Evolutionary conservation across 2,329 filamentous ascomycete species (phyloP).

Genomic region (Colletotrichum chrysophilum): DNA sequence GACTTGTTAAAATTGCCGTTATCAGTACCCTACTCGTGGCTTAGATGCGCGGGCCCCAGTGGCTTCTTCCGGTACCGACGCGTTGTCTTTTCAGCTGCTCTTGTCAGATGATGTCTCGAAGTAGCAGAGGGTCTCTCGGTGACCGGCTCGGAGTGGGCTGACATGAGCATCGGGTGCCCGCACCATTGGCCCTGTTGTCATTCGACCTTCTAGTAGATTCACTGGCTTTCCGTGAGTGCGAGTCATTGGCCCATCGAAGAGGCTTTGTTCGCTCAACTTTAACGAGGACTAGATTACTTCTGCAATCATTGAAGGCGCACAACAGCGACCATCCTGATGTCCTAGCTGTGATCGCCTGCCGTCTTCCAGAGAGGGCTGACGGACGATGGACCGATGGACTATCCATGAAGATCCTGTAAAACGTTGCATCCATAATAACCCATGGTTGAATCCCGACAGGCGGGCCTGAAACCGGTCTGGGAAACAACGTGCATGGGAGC

Average conservation of each 20-base stretch:
- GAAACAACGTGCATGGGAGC: slow-evolving; percentile 12
- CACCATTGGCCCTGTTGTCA: background rate
- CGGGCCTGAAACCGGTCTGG: slow-evolving; percentile 17
- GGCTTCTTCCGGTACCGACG: background rate
- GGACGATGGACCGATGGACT: slow-evolving; percentile 3
- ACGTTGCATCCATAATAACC: slow-evolving; percentile 22
- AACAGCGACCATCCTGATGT: background rate
- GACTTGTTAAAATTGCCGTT: background rate
- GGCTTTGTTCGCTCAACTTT: background rate
- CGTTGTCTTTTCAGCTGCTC: background rate
- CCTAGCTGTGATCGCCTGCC: background rate
- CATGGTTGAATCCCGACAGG: slow-evolving; percentile 6
- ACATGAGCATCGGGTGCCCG: background rate
- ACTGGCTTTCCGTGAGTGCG: background rate
- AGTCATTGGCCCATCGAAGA: slow-evolving; percentile 3
- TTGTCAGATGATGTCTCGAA: slow-evolving; percentile 13
- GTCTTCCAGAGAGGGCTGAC: background rate
- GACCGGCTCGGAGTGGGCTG: background rate
- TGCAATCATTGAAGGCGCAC: background rate
- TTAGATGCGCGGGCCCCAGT: background rate
- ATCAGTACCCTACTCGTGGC: background rate
- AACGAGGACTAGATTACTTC: background rate
- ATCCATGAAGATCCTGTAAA: slow-evolving; percentile 20
- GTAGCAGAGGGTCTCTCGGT: background rate
- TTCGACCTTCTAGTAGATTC: background rate